phyloP scores from a whole-genome alignment of 2,329 filamentous ascomycete species.

The Penicillium verrucosum region DNA sequence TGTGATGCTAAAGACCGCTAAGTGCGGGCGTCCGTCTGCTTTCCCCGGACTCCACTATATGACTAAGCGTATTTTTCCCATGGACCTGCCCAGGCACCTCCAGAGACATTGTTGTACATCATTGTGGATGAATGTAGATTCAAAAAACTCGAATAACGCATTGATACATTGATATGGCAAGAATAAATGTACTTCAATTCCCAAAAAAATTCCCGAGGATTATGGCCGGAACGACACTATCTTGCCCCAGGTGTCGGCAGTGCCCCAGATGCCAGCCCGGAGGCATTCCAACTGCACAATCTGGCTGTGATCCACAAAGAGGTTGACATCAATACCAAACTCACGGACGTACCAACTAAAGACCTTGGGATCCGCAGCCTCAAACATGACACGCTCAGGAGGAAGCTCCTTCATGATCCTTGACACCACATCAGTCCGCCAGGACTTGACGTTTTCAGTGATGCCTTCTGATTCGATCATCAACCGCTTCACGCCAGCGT shows the following conservation, averaged over 20 bases:
- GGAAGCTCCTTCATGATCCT: conserved; percentile 52
- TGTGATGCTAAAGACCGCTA: background rate
- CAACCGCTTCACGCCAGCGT: conserved; percentile 53
- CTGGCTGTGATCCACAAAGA: conserved; percentile 58
- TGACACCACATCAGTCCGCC: conserved; percentile 56
- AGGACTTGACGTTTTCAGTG: conserved; percentile 54
- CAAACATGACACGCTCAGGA: conserved; percentile 56
- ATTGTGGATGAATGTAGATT: background rate
- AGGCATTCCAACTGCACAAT: conserved; percentile 55
- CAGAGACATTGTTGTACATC: background rate
- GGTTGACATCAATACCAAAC: conserved; percentile 56
- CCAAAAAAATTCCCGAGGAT: background rate
- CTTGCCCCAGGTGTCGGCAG: conserved; percentile 55
- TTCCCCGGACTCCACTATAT: conserved; percentile 16
- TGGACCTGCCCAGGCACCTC: background rate
- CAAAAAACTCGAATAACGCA: background rate
- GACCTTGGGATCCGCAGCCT: conserved; percentile 55
- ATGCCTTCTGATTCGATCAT: conserved; percentile 62
- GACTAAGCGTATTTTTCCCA: background rate
- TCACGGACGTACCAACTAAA: conserved; percentile 58
- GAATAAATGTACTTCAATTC: background rate
- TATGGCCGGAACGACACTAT: conserved; percentile 41
- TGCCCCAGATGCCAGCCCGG: conserved; percentile 55
- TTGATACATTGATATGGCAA: background rate
- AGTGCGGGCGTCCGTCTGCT: conserved; percentile 10